phyloP scores from a whole-genome alignment of 1,139 yeast genomes.

The Magnusiomyces ingens region DNA sequence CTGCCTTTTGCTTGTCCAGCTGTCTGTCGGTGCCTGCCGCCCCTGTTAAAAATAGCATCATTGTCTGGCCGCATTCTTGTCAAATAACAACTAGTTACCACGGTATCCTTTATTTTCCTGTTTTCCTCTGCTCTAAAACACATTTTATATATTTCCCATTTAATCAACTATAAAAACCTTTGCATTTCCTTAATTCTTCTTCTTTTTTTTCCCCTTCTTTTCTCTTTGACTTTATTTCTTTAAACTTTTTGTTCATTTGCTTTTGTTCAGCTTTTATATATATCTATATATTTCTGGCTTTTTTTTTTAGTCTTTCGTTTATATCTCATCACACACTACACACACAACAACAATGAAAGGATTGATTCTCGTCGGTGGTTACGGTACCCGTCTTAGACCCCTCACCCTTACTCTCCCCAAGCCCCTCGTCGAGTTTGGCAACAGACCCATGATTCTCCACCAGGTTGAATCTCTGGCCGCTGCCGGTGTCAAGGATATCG shows the following conservation, averaged over 20 bases:
- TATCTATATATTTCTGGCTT: slow-evolving; percentile 1
- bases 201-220: slow-evolving; percentile 8
- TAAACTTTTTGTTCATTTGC: not conserved
- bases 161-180: not conserved
- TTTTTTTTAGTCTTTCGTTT: not conserved
- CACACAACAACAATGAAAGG: slow-evolving; percentile 65
- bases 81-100: no score
- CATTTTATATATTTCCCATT: no score
- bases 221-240: slow-evolving; percentile 5
- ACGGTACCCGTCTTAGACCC: slow-evolving; percentile 99
- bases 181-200: not conserved
- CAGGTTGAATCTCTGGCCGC: slow-evolving; percentile 97
- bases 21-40: no score
- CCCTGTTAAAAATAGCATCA: no score
- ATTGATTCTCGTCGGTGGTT: slow-evolving; percentile 97
- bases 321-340: not conserved
- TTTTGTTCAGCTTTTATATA: slow-evolving; percentile 11
- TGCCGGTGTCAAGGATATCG: slow-evolving; percentile 99
- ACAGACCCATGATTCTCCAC: slow-evolving; percentile 83
- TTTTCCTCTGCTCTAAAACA: no score
- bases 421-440: slow-evolving; percentile 97
- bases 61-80: no score
- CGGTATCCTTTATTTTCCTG: no score
- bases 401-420: slow-evolving; percentile 94
- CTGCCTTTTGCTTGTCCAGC: no score